These are phyloP conservation scores for Candida taoyuanica DNA, from an alignment of 805 yeast species.

Conservation along the genomic window DNA sequence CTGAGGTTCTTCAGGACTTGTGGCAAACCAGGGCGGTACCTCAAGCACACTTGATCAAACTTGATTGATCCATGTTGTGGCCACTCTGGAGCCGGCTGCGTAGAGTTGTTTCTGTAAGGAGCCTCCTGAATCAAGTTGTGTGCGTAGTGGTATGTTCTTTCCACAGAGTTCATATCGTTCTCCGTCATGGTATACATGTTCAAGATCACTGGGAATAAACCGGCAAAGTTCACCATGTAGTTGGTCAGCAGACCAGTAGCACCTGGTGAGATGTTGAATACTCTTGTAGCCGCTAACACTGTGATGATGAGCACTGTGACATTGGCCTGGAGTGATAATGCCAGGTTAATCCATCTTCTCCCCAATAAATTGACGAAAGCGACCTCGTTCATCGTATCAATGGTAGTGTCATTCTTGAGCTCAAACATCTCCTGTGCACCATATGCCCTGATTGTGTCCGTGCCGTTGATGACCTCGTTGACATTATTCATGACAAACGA, in stretches of 20 bases:
- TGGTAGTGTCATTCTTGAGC: slow-evolving; percentile 37
- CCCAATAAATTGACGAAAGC: slow-evolving; percentile 53
- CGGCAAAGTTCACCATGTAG: slow-evolving; percentile 50
- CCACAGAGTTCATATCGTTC: slow-evolving; percentile 73
- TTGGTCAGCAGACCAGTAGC: slow-evolving; percentile 44
- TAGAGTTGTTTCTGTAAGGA: slow-evolving; percentile 40
- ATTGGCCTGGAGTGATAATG: slow-evolving; percentile 50
- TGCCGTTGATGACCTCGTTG: slow-evolving; percentile 64
- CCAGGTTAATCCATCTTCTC: slow-evolving; percentile 67
- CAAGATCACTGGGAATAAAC: slow-evolving; percentile 31
- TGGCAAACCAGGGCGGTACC: slow-evolving; percentile 58
- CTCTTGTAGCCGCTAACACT: slow-evolving; percentile 47
- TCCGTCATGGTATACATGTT: slow-evolving; percentile 62
- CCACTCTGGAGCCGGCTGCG: slow-evolving; percentile 16
- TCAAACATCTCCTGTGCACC: slow-evolving; percentile 40
- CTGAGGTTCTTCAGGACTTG: slow-evolving; percentile 46
- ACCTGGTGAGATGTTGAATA: slow-evolving; percentile 15
- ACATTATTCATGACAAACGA: slow-evolving; percentile 67
- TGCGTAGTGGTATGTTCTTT: slow-evolving; percentile 64
- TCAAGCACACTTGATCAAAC: slow-evolving; percentile 45
- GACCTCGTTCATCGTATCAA: slow-evolving; percentile 63
- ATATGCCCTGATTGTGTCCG: slow-evolving; percentile 58
- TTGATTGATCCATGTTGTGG: slow-evolving; percentile 29
- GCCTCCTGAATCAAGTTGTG: slow-evolving; percentile 62
- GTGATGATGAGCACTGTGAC: slow-evolving; percentile 47